Percentiles rank a stretch among this genome's conserved stretches.
These are phyloP conservation scores for Panaeolus cyanescens DNA, from an alignment of 768 basidiomycete genomes.

Conservation along the genomic window DNA sequence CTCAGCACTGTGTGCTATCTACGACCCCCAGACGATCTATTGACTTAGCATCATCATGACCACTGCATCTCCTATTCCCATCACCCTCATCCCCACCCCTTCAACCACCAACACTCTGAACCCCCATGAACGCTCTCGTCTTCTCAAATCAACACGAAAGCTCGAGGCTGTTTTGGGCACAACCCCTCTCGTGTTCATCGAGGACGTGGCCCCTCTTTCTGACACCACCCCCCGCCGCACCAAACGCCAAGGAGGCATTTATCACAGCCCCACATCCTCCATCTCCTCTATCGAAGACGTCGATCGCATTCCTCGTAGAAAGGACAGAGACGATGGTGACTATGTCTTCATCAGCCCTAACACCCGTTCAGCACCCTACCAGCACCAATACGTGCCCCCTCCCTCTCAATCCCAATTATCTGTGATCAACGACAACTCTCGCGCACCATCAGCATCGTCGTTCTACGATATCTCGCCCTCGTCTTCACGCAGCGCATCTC, in stretches of 20 bases:
- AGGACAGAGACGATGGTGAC: neutral
- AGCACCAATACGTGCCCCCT: neutral
- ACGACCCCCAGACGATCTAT: neutral
- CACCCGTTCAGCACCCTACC: neutral
- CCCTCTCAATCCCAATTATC: neutral
- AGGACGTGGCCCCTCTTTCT: conserved; percentile 7
- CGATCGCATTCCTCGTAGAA: too few relatives aligned
- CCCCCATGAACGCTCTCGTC: conserved; percentile 45
- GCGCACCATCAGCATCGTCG: conserved; percentile 13
- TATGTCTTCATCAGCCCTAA: neutral
- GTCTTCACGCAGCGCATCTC: conserved; percentile 18
- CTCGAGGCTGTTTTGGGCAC: conserved; percentile 55
- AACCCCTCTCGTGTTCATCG: conserved; percentile 38
- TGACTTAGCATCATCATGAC: neutral
- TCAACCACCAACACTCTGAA: conserved; percentile 53
- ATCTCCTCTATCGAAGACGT: conserved; percentile 5
- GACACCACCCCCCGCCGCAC: neutral
- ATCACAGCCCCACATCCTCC: conserved; percentile 15
- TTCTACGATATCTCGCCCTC: conserved; percentile 11
- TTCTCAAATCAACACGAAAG: conserved; percentile 62
- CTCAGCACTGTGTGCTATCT: neutral
- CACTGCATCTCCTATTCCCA: neutral
- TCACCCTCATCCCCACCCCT: conserved; percentile 27
- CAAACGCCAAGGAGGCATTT: conserved; percentile 11
- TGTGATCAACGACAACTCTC: neutral